Base-by-base conservation (phyloP, 2,329 filamentous ascomycete genomes). In the Diaporthe eres region DNA sequence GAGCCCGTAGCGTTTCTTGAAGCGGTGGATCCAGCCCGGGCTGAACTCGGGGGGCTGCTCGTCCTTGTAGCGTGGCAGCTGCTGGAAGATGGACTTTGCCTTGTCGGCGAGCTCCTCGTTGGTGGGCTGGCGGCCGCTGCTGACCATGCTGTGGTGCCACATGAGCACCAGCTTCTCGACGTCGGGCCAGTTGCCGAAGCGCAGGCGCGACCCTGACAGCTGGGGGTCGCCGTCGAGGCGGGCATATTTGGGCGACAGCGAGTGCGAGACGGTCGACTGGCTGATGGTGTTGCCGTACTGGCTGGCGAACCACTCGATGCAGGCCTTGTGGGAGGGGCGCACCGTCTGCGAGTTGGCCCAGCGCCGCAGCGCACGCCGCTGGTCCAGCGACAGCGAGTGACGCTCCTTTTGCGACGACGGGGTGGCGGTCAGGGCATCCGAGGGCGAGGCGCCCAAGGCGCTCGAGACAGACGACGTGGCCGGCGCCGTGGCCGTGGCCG, bases 111-210 rank as follows among this genome's bases (percentile, higher is more conserved):
- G 85, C 82, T 92, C 90, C 79, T 92, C 90, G 81, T 92, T 92
- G 58, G 89, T 91, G 0, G 90, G 90, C 78, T 90, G 88, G 72
- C 89, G 89, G 72, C 90, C 90, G 3, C 85, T 86, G 39, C 85
- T 84, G 65, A 87, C 85, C 72, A 88, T 86, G 77, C 88, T 86
- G 79, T 89, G 87, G 80, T 90, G 89, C 88, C 88, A 90, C 9
- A 88, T 83, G 76, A 90, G 83, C 28, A 90, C 88, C 12, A 90
- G 85, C 84, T 89, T 90, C 83, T 90, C 88, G 73, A 92, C 90
- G 78, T 92, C 90, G 76, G 90, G 90, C 90, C 90, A 92, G 81
- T 92, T 92, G 77, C 90, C 90, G 75, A 91, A 91, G 77, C 90
- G 89, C 77, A 92, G 85, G 58, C 90, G 89, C 74, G 90, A 91